Evolutionary conservation across 768 basidiomycete species (phyloP), one percentile per base, ranked within the genome.

Genomic region (Leccinellum albellum): DNA sequence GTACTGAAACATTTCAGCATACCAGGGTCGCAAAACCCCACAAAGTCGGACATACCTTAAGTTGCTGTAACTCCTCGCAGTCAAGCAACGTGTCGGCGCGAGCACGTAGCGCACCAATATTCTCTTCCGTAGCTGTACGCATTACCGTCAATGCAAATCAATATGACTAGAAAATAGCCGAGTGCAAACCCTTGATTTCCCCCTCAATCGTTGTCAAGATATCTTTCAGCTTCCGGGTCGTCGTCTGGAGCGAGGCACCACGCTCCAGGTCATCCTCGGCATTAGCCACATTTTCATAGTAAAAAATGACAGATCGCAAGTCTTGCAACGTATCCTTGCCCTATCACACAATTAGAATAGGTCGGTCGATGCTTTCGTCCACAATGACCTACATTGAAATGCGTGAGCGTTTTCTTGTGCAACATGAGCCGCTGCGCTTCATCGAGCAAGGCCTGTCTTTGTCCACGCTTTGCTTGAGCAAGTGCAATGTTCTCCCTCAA

Each of bases 221-320:
- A 15, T 74, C 73, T 64, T 79, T 79, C 50, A 92, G 64, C 64
- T 86, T 84, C 24, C 59, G 59, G 0, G 76, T 72, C n/a, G 79
- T 82, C 2, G 67, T 61, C 52, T 78, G 66, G 20, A 89, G 70
- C 37, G 67, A 65, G 2, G 62, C 66, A 21, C 76, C 69, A 37
- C 89, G 84, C 48, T 76, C 75, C 2, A 72, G 67, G 55, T 83
- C 79, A 5, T 72, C 79, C 20, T 72, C 74, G 40, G 75, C 66
- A 32, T 80, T 69, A 2, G 86, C 86, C 15, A 91, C 75, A 52
- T 83, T 73, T 67, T 91, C 87, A 66, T 84, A 90, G 65, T 91
- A 93, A 56, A 87, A 74, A 31, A 90, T 76, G 1, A 84, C 73
- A 3, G 84, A 79, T 9, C 79, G 78, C 42, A 92, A 68, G 61